Evolutionary conservation across 2,329 filamentous ascomycete genomes (phyloP), one percentile per base, ranked within the genome.

Genomic region (Mycosphaerelloides madeirae): DNA sequence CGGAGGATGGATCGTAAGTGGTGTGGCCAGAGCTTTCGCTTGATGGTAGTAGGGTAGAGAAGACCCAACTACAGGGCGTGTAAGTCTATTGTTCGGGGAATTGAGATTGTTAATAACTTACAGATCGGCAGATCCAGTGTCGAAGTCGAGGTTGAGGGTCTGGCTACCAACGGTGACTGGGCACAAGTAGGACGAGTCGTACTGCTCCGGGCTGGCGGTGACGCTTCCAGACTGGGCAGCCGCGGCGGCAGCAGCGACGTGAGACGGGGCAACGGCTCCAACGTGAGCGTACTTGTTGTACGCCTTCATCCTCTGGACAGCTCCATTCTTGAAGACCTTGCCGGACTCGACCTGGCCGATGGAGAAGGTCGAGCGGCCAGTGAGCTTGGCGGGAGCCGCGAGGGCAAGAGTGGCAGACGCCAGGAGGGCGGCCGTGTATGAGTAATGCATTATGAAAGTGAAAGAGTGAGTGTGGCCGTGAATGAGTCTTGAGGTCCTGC

Each of bases 91-190:
- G 31, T n/a, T 18, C 29, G 20, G 31, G 11, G 19, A 22, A 20
- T 28, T 28, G 18, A 22, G 37, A 12, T 18, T 32, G 37, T 7
- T 3, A 11, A 14, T 3, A 38, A 68, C 76, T 68, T 65, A 80
- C 83, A 85, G 76, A 66, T 85, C 82, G 32, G 80, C 73, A 51
- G 72, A 84, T 50, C 73, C 83, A 12, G 85, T 89, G 54, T 89
- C 85, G 48, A 89, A 76, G 60, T 87, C 83, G 48, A 89, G 63
- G 47, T 80, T 75, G 50, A 87, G 61, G 3, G 69, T 76, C 55
- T 83, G 79, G 59, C 75, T 67, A 34, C 84, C 85, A 50, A 88
- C 70, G 2, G 69, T 73, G 36, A 88, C 78, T 0, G 81, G 78
- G 52, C 63, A 67, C 6, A 72, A 63, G 55, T 72, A 72, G 42